Conservation (phyloP, 768 basidiomycete species). For the Boletus speciosus region DNA sequence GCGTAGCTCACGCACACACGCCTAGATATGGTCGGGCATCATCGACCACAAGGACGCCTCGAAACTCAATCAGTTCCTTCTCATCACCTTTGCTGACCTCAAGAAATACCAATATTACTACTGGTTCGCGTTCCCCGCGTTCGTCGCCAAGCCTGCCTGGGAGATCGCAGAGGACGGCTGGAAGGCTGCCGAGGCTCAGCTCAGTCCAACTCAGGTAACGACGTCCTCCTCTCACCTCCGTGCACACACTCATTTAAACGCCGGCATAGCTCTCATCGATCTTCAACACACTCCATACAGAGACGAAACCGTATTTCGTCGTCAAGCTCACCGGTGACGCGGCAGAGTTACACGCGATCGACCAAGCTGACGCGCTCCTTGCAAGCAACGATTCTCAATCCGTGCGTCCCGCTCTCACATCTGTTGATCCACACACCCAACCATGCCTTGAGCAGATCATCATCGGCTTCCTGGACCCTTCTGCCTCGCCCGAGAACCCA, state of each 20-base stretch:
- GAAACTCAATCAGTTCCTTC: slow-evolving; percentile 71
- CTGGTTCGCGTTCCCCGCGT: slow-evolving; percentile 97
- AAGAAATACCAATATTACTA: slow-evolving; percentile 98
- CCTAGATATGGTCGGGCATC: slow-evolving; percentile 69
- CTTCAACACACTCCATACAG: slow-evolving; percentile 43
- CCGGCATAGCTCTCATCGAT: slow-evolving; percentile 48
- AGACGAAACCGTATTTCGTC: slow-evolving; percentile 59
- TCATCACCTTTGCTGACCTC: slow-evolving; percentile 93
- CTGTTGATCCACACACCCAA: slow-evolving; percentile 16
- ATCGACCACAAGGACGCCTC: slow-evolving; percentile 48
- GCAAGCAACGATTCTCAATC: slow-evolving; percentile 37
- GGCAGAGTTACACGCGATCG: slow-evolving; percentile 48
- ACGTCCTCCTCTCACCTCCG: not conserved
- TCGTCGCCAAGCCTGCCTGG: slow-evolving; percentile 89
- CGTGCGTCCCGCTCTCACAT: slow-evolving; percentile 33
- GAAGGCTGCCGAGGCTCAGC: slow-evolving; percentile 43
- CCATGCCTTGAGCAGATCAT: slow-evolving; percentile 33
- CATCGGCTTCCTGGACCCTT: slow-evolving; percentile 81
- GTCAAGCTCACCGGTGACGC: slow-evolving; percentile 39
- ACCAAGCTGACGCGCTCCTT: slow-evolving; percentile 60
- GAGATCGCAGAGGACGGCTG: slow-evolving; percentile 67
- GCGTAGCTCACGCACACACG: not conserved
- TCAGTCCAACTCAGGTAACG: slow-evolving; percentile 43
- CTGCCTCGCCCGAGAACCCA: slow-evolving; percentile 65
- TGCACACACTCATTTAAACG: not conserved